A percentile compares a stretch with the other conserved stretches of the same genome.
phyloP scores from a whole-genome alignment of 2,329 filamentous ascomycete genomes.

The Trichophyton simii region DNA sequence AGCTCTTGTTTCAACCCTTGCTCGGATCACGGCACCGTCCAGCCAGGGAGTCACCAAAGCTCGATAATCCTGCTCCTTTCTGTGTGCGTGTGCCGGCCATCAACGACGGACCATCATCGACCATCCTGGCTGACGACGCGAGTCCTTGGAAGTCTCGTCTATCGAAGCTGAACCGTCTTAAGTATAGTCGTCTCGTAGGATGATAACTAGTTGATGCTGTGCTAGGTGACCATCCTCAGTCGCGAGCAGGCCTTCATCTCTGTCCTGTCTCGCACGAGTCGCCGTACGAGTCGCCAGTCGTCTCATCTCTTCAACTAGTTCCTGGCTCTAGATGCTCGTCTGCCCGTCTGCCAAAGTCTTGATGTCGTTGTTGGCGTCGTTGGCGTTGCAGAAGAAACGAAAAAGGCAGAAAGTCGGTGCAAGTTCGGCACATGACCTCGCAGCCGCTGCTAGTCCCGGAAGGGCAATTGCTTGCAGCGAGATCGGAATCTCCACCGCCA shows the following conservation, averaged over 20 bases:
- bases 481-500: not conserved
- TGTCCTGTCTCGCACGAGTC: not conserved
- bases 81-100: not conserved
- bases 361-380: not conserved
- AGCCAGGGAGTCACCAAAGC: not conserved
- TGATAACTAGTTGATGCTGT: not conserved
- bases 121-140: not conserved
- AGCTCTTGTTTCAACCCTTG: slow-evolving; percentile 1
- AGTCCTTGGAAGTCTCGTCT: not conserved
- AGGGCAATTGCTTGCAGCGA: not conserved
- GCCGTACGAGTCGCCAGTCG: not conserved
- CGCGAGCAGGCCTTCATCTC: not conserved
- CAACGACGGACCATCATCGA: not conserved
- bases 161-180: not conserved
- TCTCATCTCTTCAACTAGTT: not conserved
- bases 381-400: not conserved
- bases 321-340: not conserved
- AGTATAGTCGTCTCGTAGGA: not conserved
- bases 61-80: not conserved
- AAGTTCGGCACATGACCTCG: not conserved
- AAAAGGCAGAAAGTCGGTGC: not conserved
- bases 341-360: not conserved
- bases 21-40: slow-evolving; percentile 2
- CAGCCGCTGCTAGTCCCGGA: not conserved
- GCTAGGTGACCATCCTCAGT: not conserved